phyloP scores from a whole-genome alignment of 352 stramenopile genomes.

The Globisporangium nagaii region DNA sequence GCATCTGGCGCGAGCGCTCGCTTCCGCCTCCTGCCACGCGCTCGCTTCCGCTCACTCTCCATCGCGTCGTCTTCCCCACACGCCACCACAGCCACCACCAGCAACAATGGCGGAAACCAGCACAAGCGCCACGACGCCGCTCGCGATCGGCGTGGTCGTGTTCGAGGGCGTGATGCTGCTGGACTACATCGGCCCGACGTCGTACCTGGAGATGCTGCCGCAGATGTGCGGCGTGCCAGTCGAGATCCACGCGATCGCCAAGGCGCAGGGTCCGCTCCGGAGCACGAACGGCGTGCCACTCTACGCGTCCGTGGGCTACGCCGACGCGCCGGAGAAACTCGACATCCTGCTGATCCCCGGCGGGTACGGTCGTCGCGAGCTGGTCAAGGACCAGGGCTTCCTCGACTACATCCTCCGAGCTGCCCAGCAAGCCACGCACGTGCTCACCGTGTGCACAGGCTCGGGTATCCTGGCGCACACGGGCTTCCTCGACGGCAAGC shows the following conservation, averaged over 20 bases:
- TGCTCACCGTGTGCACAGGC: conserved; percentile 24
- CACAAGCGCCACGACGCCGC: conserved; percentile 1
- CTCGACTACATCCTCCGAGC: conserved; percentile 13
- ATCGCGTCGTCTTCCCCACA: not conserved
- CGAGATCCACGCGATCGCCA: conserved; percentile 47
- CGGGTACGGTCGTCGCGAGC: conserved; percentile 1
- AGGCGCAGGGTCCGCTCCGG: conserved; percentile 25
- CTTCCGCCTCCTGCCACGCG: too few species aligned
- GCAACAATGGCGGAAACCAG: not conserved
- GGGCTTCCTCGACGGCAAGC: conserved; percentile 21
- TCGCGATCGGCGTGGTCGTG: conserved; percentile 50
- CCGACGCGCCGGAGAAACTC: conserved; percentile 15
- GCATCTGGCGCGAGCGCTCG: not conserved
- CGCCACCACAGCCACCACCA: not conserved
- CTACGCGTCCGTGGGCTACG: conserved; percentile 17
- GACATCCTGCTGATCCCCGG: conserved; percentile 19
- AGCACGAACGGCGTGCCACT: conserved; percentile 26
- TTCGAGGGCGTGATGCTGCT: conserved; percentile 56
- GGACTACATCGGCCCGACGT: conserved; percentile 50
- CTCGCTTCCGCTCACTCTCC: not conserved
- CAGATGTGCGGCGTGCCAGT: conserved; percentile 27
- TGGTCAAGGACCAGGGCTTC: conserved; percentile 14
- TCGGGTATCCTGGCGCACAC: conserved; percentile 18
- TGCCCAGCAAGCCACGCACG: conserved; percentile 3
- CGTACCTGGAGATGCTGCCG: conserved; percentile 55